Evolutionary conservation across 1,139 yeast species (phyloP), one percentile per base, ranked within the genome.

Genomic region (Pichia sp.): DNA sequence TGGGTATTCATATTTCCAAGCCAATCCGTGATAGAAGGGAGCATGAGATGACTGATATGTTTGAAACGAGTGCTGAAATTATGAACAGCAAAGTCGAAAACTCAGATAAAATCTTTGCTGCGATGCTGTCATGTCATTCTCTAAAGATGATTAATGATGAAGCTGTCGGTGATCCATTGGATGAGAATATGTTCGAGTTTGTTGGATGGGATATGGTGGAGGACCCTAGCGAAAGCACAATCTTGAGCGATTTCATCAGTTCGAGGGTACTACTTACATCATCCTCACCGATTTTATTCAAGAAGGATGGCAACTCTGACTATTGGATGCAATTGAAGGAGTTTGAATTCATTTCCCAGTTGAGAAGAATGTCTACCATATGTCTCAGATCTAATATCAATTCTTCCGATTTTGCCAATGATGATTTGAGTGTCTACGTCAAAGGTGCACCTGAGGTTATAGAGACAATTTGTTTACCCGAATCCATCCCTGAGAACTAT

Each of bases 371-470:
- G 96, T 80, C 94, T 38, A 96, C 87, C 1, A 58, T 87, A 39
- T 75, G 77, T 15, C 69, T 69, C 36, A 39, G 25, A 12, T 33
- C 36, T 12, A 26, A 27, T 12, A 16, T n/a, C 4, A n/a, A 18
- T 12, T 60, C 67, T 8, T 56, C 55, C 27, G 52, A 55, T 37
- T 40, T 38, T 16, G 40, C 45, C 15, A 40, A 46, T 6, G 34
- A 44, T 32, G 37, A 43, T 32, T 31, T 45, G 40, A 44, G 50
- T 38, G 74, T 84, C 0, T 81, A 74, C 54, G 83, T 93, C 12
- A 91, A 91, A 55, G 99, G 99, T 34, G 98, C 99, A 0, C 99
- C 99, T 0, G 99, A 91, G 57, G 85, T 88, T n/a, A 84, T 91
- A 71, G 65, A 70, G 25, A 82, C 77, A 21, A 75, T 91, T 27